These are phyloP conservation scores for Hanseniaspora uvarum DNA, from an alignment of 1,139 yeast genomes.

Conservation along the genomic window DNA sequence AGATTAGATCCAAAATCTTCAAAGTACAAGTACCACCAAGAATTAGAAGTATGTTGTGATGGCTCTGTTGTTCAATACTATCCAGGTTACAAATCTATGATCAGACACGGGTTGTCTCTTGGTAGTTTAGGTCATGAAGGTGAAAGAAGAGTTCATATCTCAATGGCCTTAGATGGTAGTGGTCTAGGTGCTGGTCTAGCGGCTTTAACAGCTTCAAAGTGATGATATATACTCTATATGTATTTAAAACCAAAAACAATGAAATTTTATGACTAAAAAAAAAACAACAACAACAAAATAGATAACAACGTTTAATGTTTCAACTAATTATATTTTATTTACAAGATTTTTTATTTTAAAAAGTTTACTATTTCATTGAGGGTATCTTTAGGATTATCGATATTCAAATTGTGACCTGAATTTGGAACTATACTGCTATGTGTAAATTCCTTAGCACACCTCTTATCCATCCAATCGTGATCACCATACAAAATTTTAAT, in stretches of 20 bases:
- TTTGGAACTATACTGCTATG: conserved; percentile 38
- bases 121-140: conserved; percentile 65
- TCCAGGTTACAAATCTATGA: conserved; percentile 71
- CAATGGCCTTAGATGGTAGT: conserved; percentile 84
- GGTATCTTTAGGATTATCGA: conserved; percentile 62
- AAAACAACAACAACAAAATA: no score
- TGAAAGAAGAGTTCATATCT: conserved; percentile 57
- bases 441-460: conserved; percentile 47
- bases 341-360: conserved; percentile 23
- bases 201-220: conserved; percentile 39
- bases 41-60: conserved; percentile 85
- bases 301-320: no score
- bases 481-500: conserved; percentile 64
- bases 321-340: neutral
- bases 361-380: conserved; percentile 42
- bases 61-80: conserved; percentile 88
- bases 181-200: conserved; percentile 96
- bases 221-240: neutral
- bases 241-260: no score
- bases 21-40: conserved; percentile 46
- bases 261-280: no score
- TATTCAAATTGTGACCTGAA: conserved; percentile 71
- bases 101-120: conserved; percentile 62
- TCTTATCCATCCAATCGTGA: conserved; percentile 79
- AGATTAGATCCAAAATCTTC: conserved; percentile 35